phyloP scores from a whole-genome alignment of 2,329 filamentous ascomycete species.

The Leptographium lundbergii region DNA sequence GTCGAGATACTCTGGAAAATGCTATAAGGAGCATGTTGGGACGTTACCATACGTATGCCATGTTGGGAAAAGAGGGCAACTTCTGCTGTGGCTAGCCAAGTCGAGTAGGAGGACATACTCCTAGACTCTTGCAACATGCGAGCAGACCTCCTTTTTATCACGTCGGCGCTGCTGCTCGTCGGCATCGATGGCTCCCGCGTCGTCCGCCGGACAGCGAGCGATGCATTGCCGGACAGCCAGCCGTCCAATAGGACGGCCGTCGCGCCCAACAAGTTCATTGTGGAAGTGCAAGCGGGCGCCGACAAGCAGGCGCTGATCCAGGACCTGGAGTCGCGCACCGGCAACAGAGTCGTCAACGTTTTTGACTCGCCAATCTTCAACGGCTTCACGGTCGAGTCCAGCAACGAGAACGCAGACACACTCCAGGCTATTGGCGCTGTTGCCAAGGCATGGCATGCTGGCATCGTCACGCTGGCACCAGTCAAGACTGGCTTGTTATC shows the following conservation, averaged over 20 bases:
- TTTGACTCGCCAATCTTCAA: constrained; percentile 9
- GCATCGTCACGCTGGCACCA: neutral
- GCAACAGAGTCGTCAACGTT: neutral
- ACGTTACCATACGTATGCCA: no score
- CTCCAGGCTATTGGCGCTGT: constrained; percentile 7
- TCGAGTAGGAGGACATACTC: no score
- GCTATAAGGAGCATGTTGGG: no score
- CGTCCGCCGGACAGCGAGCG: neutral
- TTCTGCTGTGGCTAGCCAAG: no score
- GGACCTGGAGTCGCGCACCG: neutral
- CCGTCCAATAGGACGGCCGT: neutral
- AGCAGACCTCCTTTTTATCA: neutral
- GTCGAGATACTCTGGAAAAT: no score
- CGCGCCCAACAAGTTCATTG: neutral
- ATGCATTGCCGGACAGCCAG: neutral
- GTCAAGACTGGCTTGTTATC: neutral
- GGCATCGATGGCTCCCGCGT: neutral
- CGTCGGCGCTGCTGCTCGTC: neutral
- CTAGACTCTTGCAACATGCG: neutral
- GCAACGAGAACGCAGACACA: constrained; percentile 11
- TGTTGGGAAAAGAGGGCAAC: no score
- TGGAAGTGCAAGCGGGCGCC: neutral
- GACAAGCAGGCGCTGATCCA: neutral
- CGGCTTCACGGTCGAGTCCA: constrained; percentile 12
- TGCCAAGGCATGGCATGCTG: constrained; percentile 5